Conservation (phyloP, 2,329 filamentous ascomycete genomes). For the Fusarium austroafricanum region DNA sequence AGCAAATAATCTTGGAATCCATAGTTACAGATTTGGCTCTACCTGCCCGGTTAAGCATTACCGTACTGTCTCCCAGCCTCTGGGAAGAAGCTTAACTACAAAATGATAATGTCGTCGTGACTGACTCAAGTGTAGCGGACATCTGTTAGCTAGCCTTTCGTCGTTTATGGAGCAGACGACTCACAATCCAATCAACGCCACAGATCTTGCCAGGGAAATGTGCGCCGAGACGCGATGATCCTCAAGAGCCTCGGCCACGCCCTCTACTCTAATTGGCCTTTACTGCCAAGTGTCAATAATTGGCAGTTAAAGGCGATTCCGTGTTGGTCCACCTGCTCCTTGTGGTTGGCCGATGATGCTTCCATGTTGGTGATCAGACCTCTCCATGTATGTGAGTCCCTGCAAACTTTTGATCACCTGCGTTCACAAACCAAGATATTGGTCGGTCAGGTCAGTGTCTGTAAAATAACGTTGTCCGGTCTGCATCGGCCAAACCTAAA, state of each 20-base stretch:
- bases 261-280: slow-evolving; percentile 18
- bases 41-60: slow-evolving; percentile 16
- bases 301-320: slow-evolving; percentile 15
- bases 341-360: slow-evolving; percentile 1
- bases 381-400: neutral
- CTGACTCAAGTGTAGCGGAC: slow-evolving; percentile 35
- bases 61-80: slow-evolving; percentile 1
- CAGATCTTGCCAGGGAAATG: slow-evolving; percentile 17
- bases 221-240: neutral
- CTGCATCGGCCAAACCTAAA: neutral
- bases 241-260: no score
- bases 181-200: slow-evolving; percentile 26
- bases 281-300: neutral
- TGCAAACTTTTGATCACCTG: slow-evolving; percentile 1
- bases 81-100: slow-evolving; percentile 9
- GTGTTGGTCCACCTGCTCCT: slow-evolving; percentile 6
- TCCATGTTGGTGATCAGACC: slow-evolving; percentile 25
- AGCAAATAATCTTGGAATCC: slow-evolving; percentile 6
- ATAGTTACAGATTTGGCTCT: neutral
- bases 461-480: neutral
- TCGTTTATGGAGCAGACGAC: neutral
- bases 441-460: neutral
- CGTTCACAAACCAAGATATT: neutral
- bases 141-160: neutral
- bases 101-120: slow-evolving; percentile 2